A percentile compares a stretch with the other conserved stretches of the same genome.
These are phyloP conservation scores for Fusarium decemcellulare DNA, from an alignment of 2,329 filamentous ascomycete genomes.

Conservation along the genomic window DNA sequence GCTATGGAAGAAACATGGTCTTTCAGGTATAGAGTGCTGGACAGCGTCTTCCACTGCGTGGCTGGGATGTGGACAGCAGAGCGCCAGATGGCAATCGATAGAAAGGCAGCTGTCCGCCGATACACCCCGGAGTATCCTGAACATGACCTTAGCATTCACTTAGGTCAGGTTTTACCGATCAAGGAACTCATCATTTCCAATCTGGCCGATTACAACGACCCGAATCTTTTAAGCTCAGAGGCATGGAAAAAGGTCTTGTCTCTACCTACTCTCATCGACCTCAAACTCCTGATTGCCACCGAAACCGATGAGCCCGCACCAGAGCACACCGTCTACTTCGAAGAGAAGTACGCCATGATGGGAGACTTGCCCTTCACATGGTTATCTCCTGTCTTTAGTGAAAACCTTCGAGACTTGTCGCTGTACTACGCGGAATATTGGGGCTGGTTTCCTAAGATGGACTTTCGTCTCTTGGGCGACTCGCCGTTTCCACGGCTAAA, in stretches of 20 bases:
- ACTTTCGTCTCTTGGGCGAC: slow-evolving; percentile 45
- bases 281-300: slow-evolving; percentile 10
- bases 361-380: slow-evolving; percentile 37
- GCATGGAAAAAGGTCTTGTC: slow-evolving; percentile 11
- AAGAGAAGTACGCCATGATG: slow-evolving; percentile 36
- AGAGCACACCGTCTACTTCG: background rate
- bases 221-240: background rate
- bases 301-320: background rate
- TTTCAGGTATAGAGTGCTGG: slow-evolving; percentile 23
- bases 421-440: slow-evolving; percentile 55
- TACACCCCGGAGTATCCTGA: background rate
- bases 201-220: slow-evolving; percentile 21
- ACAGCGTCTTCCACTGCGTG: slow-evolving; percentile 21
- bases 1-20: slow-evolving; percentile 6
- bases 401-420: slow-evolving; percentile 53
- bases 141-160: background rate
- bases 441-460: slow-evolving; percentile 56
- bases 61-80: slow-evolving; percentile 20
- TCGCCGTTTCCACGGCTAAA: slow-evolving; percentile 54
- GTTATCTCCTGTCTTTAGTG: slow-evolving; percentile 30
- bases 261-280: slow-evolving; percentile 4
- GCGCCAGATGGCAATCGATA: slow-evolving; percentile 5
- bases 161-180: background rate
- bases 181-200: slow-evolving; percentile 22
- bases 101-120: background rate